Evolutionary conservation across 768 basidiomycete genomes (phyloP), one percentile per base, ranked within the genome.

Genomic region (Lactifluus rugatus): DNA sequence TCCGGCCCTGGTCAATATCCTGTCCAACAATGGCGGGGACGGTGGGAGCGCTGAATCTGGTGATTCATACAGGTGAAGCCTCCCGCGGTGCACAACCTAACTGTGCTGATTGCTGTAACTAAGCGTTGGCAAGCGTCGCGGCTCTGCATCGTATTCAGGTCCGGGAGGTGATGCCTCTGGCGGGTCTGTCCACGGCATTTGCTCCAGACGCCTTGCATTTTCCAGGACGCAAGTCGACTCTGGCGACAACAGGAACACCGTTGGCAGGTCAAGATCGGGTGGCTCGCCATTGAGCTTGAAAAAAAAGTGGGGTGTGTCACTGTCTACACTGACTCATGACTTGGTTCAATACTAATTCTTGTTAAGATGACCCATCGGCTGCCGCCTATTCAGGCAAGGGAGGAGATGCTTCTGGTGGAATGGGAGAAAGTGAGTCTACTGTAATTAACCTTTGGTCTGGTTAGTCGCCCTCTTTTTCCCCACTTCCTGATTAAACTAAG

Each of bases 11-110:
- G 59, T 71, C 60, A 70, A 71, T 61, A 57, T 69, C 56, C 64
- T 68, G 54, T 70, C 70, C 23, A 65, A 69, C 63, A 71, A 71
- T 11, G 58, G 63, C 32, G 67, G 67, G 10, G 58, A 56, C n/a
- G 58, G 58, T 10, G 58, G 58, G 19, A 23, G 37, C 3, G 58
- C 58, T 10, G 26, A 23, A 3, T 60, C 58, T 14, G 58, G 58
- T 17, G 44, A 60, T 26, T 50, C 58, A 19, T 55, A 28, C 36
- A 60, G 58, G 58, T 60, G 16, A 55, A 45, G 5, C 8, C 16
- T 31, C 25, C 23, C 21, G 5, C 36, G 7, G 16, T 10, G 9
- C 17, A 37, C 26, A 16, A 26, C 17, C 23, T 45, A 32, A 17
- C 21, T 36, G 25, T 5, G 59, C 45, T 60, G 44, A 60, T 34